Evolutionary conservation across 192 early-diverging fungal species (phyloP).

Genomic region (Entomortierella lignicola): DNA sequence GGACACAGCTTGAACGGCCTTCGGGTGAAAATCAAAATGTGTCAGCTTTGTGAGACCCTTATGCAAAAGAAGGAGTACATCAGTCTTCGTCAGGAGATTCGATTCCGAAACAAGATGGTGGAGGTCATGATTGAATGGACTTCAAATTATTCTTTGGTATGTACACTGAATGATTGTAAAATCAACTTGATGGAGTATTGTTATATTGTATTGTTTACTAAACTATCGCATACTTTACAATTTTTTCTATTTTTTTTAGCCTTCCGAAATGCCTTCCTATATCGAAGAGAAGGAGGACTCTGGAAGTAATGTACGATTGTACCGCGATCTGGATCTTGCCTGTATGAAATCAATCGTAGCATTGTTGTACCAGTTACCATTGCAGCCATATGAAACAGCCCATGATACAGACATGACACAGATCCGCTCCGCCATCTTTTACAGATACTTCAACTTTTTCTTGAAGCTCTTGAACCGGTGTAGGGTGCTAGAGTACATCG

Average conservation of each 20-base stretch:
- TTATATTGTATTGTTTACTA: too few species aligned
- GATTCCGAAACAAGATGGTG: conserved; percentile 76
- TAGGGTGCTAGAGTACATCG: conserved; percentile 67
- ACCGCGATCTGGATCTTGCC: conserved; percentile 80
- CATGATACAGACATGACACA: conserved; percentile 69
- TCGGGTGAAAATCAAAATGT: conserved; percentile 80
- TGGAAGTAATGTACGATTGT: conserved; percentile 68
- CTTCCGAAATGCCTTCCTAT: conserved; percentile 48
- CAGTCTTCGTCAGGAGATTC: conserved; percentile 77
- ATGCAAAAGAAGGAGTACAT: conserved; percentile 81
- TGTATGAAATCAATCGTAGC: conserved; percentile 81
- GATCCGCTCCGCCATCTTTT: conserved; percentile 74
- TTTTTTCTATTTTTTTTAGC: too few species aligned
- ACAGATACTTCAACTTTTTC: conserved; percentile 83
- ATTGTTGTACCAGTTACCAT: conserved; percentile 75
- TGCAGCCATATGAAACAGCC: conserved; percentile 72
- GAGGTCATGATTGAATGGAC: conserved; percentile 85
- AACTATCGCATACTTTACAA: too few species aligned
- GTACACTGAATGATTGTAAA: background rate
- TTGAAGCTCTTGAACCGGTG: conserved; percentile 78
- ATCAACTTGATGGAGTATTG: too few species aligned
- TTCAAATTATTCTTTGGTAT: conserved; percentile 72
- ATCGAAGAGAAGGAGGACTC: conserved; percentile 49
- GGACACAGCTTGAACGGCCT: conserved; percentile 64
- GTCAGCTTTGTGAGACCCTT: conserved; percentile 79